Conservation (phyloP, 805 yeast genomes). For the Pichia eremophila region DNA sequence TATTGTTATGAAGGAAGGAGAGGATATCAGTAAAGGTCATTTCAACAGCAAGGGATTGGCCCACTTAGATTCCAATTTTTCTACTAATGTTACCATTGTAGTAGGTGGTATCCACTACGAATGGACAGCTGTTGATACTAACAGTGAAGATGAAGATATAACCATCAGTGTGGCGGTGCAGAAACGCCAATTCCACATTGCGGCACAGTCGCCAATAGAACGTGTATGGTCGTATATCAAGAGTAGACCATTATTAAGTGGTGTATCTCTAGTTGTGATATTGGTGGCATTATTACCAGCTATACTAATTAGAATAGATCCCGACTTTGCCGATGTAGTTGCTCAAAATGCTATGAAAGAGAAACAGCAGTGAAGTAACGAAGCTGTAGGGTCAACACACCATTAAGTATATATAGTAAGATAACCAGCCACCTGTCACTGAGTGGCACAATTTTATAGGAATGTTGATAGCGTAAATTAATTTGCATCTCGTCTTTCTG, state of each 20-base stretch:
- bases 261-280: not conserved
- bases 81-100: no score
- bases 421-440: no score
- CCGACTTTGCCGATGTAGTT: not conserved
- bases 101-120: not conserved
- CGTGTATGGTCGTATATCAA: not conserved
- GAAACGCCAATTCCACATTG: not conserved
- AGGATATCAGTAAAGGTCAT: no score
- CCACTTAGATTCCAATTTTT: no score
- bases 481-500: no score
- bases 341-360: not conserved
- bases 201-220: not conserved
- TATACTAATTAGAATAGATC: not conserved
- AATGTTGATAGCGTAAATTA: no score
- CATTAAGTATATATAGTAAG: no score
- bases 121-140: not conserved
- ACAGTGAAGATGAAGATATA: not conserved
- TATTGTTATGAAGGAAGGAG: no score
- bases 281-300: not conserved
- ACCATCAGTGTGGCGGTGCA: not conserved
- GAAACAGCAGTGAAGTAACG: no score
- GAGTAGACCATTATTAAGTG: not conserved
- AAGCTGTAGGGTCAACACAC: no score
- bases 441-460: no score
- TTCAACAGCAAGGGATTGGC: no score